Evolutionary conservation across 1,139 yeast species (phyloP).

Genomic region (Pichia inconspicua): DNA sequence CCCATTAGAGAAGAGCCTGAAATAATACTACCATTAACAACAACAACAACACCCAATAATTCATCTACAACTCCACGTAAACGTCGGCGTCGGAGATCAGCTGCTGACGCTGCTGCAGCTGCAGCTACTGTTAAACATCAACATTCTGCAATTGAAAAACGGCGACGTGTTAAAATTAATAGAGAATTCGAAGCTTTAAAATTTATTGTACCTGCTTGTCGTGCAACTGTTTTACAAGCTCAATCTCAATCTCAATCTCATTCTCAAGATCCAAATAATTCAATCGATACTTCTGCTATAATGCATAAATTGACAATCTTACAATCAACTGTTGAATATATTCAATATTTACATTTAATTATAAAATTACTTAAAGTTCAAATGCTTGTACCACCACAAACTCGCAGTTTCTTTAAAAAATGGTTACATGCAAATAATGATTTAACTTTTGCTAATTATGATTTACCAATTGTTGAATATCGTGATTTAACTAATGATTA

Average conservation of each 20-base stretch:
- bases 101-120: not conserved
- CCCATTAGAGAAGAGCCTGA: not conserved
- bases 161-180: slow-evolving; percentile 71
- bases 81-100: not conserved
- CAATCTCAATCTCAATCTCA: not conserved
- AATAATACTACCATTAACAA: not conserved
- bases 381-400: slow-evolving; percentile 20
- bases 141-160: slow-evolving; percentile 74
- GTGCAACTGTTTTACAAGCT: slow-evolving; percentile 30
- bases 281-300: slow-evolving; percentile 23
- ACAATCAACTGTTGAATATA: slow-evolving; percentile 75
- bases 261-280: not conserved
- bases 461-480: slow-evolving; percentile 50
- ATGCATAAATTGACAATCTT: slow-evolving; percentile 76
- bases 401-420: slow-evolving; percentile 17
- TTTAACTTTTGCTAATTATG: slow-evolving; percentile 42
- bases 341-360: slow-evolving; percentile 57
- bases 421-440: slow-evolving; percentile 32
- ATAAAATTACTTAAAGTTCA: slow-evolving; percentile 36
- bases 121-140: slow-evolving; percentile 37
- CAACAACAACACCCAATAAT: not conserved
- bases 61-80: slow-evolving; percentile 18
- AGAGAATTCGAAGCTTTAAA: slow-evolving; percentile 78
- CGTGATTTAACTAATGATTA: slow-evolving; percentile 52
- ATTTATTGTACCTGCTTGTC: slow-evolving; percentile 71